Evolutionary conservation across 2,329 filamentous ascomycete genomes (phyloP), one percentile per base, ranked within the genome.

Genomic region (Erysiphe pulchra): DNA sequence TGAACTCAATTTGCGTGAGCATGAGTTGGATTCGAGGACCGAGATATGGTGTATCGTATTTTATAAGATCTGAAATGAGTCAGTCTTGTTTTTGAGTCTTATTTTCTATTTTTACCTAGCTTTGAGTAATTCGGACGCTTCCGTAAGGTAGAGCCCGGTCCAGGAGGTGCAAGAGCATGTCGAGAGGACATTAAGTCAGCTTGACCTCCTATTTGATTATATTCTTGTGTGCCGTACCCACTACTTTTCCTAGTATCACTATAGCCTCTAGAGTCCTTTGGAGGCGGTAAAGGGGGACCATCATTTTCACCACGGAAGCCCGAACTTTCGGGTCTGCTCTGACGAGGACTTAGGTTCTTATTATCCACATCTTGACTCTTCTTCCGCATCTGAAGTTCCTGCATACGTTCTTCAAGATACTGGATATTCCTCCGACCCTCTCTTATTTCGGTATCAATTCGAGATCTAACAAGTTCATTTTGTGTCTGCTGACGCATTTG

Each of bases 21-120:
- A 98, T 98, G 57, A 95, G 80, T 65, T 98, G 90, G 57, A 98
- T 98, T 54, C 92, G 85, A 49, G 90, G 87, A 32, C 90, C 90
- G 50, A 98, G 77, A 60, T 94, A 83, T 16, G 82, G 81, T 31
- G 86, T 94, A 60, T 98, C 90, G 64, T 92, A 93, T 74, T 95
- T 95, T 66, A 98, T 94, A 51, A 98, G 68, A 63, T 98, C 90
- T 94, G 18, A 16, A 41, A 20, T 48, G 52, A 46, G 52, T 50
- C 20, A 28, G 9, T 8, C 9, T 12, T 40, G 45, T 34, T 28
- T n/a, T 46, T 40, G 34, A 46, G 30, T 47, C 42, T 43, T 45
- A 20, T 45, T 43, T 46, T 20, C 40, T 42, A 18, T 39, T 61
- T 75, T 52, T 67, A 93, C 87, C 87, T 55, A 98, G 75, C 65